A percentile compares a stretch with the other conserved stretches of the same genome.
Evolutionary conservation across 2,329 filamentous ascomycete genomes (phyloP).

Genomic region (Alternaria burnsii): DNA sequence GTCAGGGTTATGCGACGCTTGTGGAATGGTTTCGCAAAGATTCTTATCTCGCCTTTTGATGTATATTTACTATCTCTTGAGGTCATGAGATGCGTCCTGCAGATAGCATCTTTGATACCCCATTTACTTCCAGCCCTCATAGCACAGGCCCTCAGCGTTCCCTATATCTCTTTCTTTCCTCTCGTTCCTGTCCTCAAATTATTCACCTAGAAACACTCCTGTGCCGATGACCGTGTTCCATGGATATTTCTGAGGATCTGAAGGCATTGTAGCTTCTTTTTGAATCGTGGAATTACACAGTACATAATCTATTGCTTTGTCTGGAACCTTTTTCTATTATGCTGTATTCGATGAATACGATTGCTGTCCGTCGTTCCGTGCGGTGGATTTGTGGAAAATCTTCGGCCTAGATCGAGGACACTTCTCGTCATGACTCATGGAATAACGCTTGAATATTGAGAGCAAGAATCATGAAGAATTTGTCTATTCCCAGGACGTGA

Average conservation of each 20-base stretch:
- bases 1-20: not conserved
- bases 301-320: no score
- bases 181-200: not conserved
- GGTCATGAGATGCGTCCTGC: not conserved
- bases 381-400: not conserved
- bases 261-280: not conserved
- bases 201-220: not conserved
- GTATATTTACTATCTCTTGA: not conserved
- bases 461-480: not conserved
- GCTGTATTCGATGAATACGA: not conserved
- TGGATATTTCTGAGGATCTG: not conserved
- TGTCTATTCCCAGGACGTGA: not conserved
- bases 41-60: not conserved
- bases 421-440: not conserved
- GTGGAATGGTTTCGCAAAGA: not conserved
- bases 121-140: not conserved
- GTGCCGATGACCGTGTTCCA: not conserved
- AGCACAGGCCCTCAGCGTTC: not conserved
- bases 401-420: not conserved
- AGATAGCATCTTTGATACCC: not conserved
- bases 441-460: not conserved
- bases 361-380: not conserved
- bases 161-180: not conserved
- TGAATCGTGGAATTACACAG: no score
- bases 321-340: not conserved